phyloP scores from a whole-genome alignment of 1,284 basidiomycete genomes.

The Tremellales sp. region DNA sequence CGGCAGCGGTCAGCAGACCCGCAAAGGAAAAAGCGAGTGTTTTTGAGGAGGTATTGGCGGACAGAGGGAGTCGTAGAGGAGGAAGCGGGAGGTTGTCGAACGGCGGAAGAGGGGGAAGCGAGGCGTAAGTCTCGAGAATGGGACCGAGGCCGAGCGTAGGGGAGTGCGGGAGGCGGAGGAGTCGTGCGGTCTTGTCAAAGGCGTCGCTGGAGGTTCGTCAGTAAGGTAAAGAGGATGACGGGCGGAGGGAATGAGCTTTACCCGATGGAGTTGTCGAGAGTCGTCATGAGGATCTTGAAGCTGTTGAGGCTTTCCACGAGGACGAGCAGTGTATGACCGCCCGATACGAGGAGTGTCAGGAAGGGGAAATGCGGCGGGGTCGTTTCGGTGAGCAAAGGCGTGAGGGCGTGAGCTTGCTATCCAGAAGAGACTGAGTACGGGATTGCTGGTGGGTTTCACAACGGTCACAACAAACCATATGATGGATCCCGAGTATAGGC shows the following conservation, averaged over 20 bases:
- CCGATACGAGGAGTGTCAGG: constrained; percentile 78
- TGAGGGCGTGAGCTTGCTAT: constrained; percentile 91
- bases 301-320: constrained; percentile 59
- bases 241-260: constrained; percentile 21
- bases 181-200: constrained; percentile 73
- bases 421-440: constrained; percentile 5
- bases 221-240: constrained; percentile 5
- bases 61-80: constrained; percentile 57
- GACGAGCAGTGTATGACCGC: constrained; percentile 84
- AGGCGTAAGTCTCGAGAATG: constrained; percentile 64
- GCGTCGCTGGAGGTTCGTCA: constrained; percentile 51
- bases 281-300: constrained; percentile 71
- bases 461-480: constrained; percentile 65
- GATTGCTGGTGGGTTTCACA: neutral
- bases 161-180: constrained; percentile 62
- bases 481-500: constrained; percentile 83
- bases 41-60: constrained; percentile 9
- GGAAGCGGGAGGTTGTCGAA: constrained; percentile 41
- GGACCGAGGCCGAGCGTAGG: constrained; percentile 63
- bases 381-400: constrained; percentile 65
- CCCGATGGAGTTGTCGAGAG: constrained; percentile 71
- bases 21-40: constrained; percentile 68
- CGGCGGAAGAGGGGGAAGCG: constrained; percentile 24
- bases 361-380: constrained; percentile 72
- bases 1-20: constrained; percentile 62